Evolutionary conservation across 306 rosid genomes (phyloP), one percentile per base, ranked within the genome.

Genomic region (Cicer pinnatifidum): DNA sequence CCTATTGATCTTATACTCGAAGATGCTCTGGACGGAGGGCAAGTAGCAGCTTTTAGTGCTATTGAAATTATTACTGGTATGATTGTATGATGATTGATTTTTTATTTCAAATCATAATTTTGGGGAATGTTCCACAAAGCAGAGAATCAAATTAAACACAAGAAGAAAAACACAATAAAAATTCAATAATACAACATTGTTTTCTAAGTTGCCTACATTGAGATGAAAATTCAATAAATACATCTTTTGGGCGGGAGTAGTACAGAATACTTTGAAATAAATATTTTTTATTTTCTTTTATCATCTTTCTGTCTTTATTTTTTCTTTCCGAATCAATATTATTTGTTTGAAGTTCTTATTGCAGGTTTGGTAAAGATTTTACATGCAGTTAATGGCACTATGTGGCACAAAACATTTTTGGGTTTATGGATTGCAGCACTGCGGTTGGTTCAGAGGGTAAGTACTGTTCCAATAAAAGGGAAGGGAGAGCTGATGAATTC

Each of bases 401-500:
- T 88, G 75, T 93, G 98, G 97, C 97, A 89, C 75, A 58, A 76
- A 46, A 79, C 97, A 61, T 93, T 93, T 85, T 85, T 93, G 80
- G 94, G 94, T 77, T 77, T 93, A 79, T 93, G 98, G 98, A 73
- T 87, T 81, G 85, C 98, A 79, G 94, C 95, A 28, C 82, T 93
- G 33, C 94, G 96, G 47, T 89, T 91, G 60, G 87, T 93, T 78
- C 98, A 89, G 82, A 91, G 97, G 97, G 97, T 93, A 85, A 73
- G 88, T 83, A 69, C 75, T 71, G 41, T 73, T 81, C 58, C 12
- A 62, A 53, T 19, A 13, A 43, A 76, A 38, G 40, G 12, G 48
- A 16, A 67, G 54, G 56, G 62, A 67, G 72, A 67, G 39, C 58
- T 53, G 13, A 75, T 72, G 35, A 45, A n/a, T 71, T 65, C 65